Base-by-base conservation (phyloP, 768 basidiomycete species). In the Phallus indusiatus region DNA sequence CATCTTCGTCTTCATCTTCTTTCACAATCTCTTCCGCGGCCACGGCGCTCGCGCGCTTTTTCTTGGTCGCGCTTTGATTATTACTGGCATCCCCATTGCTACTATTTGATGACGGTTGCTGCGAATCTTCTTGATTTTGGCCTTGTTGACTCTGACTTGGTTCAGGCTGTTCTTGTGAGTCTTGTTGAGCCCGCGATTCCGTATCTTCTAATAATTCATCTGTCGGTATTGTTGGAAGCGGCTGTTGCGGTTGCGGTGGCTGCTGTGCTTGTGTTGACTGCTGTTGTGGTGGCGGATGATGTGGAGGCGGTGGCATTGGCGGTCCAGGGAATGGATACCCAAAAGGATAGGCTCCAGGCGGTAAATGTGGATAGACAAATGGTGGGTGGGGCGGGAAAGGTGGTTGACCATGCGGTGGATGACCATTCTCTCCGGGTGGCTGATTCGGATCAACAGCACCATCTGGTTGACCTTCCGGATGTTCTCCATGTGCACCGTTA, bases 261-360 rank as follows among this genome's bases (percentile, higher is more conserved):
- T 42, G 42, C 42, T 42, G 14, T 42, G 28, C 28, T 28, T 12
- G 42, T 14, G 42, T 12, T 42, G 42, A 42, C n/a, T 42, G 42
- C 42, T 42, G 42, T n/a, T 12, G 42, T 1, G 48, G 33, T 42
- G 14, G 56, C 16, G 6, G 47, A 7, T 50, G 56, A 24, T 50
- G 56, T 10, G 42, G n/a, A 2, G 42, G 42, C 36, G 24, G 56
- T 24, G 48, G 56, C 9, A 24, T 46, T 28, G 57, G 49, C 3
- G 24, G 49, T 20, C 50, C 50, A 12, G 57, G 57, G 47, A 59
- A 59, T 11, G 57, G 57, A 53, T 59, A 59, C 7, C 57, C 57
- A 59, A 59, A 59, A 49, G 57, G 57, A 52, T 59, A 59, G 18
- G 57, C 18, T 18, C 57, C 57, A 28, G 49, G 57, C 16, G 57